These are phyloP conservation scores for Phanerodontia chrysosporium DNA, from an alignment of 768 basidiomycete species.

Conservation along the genomic window DNA sequence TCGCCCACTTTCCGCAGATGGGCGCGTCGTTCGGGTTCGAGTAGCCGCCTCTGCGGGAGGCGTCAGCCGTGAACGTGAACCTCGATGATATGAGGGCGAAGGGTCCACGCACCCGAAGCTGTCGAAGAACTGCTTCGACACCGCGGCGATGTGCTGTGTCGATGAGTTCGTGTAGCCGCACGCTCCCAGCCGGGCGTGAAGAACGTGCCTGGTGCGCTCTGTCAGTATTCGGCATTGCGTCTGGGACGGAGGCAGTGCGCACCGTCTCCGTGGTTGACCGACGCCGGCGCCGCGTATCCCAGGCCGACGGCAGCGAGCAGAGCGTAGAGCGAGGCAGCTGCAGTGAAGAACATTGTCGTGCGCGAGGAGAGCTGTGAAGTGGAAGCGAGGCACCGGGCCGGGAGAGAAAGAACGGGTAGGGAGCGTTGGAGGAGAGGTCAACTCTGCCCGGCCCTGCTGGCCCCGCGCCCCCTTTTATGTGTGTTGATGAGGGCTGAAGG, in stretches of 20 bases:
- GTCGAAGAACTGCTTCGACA: conserved; percentile 9
- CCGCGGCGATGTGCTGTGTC: conserved; percentile 3
- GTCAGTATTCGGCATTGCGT: background rate
- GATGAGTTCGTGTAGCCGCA: conserved; percentile 1
- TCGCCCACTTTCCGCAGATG: conserved; percentile 2
- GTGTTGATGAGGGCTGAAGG: too few relatives aligned
- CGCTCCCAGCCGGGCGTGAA: conserved; percentile 8
- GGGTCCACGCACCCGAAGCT: conserved; percentile 5
- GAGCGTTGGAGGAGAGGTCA: conserved; percentile 9
- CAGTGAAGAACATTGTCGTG: conserved; percentile 4
- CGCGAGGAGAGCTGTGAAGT: background rate
- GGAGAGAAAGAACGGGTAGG: background rate
- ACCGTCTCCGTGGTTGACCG: conserved; percentile 6
- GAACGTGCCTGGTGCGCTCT: background rate
- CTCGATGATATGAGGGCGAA: background rate
- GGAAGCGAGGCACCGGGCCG: conserved; percentile 8
- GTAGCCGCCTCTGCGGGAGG: background rate
- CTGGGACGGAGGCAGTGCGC: background rate
- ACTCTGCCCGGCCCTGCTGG: background rate
- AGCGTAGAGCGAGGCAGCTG: background rate
- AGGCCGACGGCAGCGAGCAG: conserved; percentile 1
- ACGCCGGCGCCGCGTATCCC: conserved; percentile 1
- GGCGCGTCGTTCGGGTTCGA: conserved; percentile 9
- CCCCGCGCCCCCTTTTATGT: background rate
- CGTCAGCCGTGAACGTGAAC: background rate